Base-by-base conservation (phyloP, 75 land plant species). In the Sequoia sempervirens region DNA sequence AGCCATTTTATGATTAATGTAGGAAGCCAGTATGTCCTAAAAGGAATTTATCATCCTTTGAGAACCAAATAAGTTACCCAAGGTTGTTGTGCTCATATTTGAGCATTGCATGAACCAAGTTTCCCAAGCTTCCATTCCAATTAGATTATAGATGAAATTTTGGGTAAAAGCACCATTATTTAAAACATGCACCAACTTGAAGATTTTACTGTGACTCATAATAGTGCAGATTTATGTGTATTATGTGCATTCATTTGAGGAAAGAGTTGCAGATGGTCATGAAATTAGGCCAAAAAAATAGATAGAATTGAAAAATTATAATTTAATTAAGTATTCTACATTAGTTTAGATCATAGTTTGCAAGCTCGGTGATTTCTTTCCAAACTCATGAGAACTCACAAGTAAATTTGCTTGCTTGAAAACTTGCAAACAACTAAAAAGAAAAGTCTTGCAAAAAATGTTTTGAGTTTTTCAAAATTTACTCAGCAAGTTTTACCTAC, bases 1-100 rank as follows among this genome's bases (percentile, higher is more conserved):
- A 89, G 89, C 90, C 93, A 85, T 43, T 41, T 69, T 28, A 14
- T 34, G 8, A 36, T 93, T 79, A 38, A 70, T 93, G 14, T 91
- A 83, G 92, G 94, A 93, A 91, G 91, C 92, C 13, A 10, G 13
- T 78, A 2, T 0, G 80, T 78, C 80, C 13, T 43, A 11, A n/a
- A 78, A 40, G 50, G 30, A 46, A 78, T 45, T 43, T 26, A 18
- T 28, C 15, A 23, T 70, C 73, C 37, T 78, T 78, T 78, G 5
- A 20, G 45, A n/a, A 32, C 80, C 80, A 40, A 12, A 26, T 7
- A 30, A 45, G 30, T 11, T 6, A 78, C 5, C 11, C 80, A 76
- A 76, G 50, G 47, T 76, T 43, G 41, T 1, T n/a, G n/a, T 76
- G 79, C 47, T 43, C 80, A 76, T 23, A 43, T 43, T 26, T 76